Evolutionary conservation across 768 basidiomycete genomes (phyloP).

Genomic region (Amanita polypyramis): DNA sequence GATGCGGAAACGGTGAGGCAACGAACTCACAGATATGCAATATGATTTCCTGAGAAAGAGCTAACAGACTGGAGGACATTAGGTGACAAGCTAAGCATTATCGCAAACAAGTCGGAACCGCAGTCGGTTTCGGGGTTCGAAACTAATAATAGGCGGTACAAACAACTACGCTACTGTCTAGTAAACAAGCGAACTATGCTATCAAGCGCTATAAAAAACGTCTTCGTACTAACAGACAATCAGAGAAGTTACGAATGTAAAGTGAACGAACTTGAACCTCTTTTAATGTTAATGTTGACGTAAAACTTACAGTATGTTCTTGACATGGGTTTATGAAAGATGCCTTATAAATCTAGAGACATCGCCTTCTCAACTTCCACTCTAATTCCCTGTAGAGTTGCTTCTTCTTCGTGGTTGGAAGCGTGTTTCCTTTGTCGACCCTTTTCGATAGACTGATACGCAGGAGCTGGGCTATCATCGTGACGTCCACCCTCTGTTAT

Average conservation of each 20-base stretch:
- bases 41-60: constrained; percentile 45
- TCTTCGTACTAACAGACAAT: background rate
- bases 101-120: background rate
- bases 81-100: background rate
- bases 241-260: background rate
- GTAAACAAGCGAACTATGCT: constrained; percentile 6
- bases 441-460: constrained; percentile 41
- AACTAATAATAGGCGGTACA: background rate
- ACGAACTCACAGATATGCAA: constrained; percentile 43
- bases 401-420: constrained; percentile 21
- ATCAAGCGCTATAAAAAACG: background rate
- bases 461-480: constrained; percentile 41
- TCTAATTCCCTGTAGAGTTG: constrained; percentile 35
- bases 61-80: constrained; percentile 12
- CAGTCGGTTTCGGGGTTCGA: background rate
- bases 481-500: constrained; percentile 31
- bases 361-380: constrained; percentile 53
- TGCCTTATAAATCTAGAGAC: constrained; percentile 16
- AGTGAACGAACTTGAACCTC: background rate
- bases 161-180: background rate
- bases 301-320: background rate
- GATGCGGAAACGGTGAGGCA: background rate
- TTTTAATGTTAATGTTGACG: background rate
- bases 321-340: background rate
- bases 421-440: constrained; percentile 23